Evolutionary conservation across 257 asterid species (phyloP), one percentile per base, ranked within the genome.

Genomic region (Primulina huaijiensis): DNA sequence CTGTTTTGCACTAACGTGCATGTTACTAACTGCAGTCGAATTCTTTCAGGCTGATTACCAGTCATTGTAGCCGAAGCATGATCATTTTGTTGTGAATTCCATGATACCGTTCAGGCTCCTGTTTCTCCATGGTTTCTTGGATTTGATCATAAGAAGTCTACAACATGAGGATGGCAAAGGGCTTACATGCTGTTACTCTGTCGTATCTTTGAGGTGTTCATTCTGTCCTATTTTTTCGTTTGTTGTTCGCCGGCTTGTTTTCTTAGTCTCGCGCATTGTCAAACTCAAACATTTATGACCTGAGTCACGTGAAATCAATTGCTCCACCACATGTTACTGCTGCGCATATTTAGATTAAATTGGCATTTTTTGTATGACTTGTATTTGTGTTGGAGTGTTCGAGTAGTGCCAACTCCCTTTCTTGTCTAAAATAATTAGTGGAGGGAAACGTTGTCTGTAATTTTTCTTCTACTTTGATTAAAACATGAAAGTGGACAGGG

Each of bases 21-120:
- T 64, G 59, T 40, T 56, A 40, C 73, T 87, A 58, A 78, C 38
- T 3, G 23, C 19, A 29, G 65, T 60, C 58, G 59, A 34, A 59
- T 57, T 53, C 72, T 79, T 80, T 77, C 88, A 77, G 88, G 93
- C 78, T 79, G 74, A 82, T 68, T 53, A 61, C 72, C 60, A 8
- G 71, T 62, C 65, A 57, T 65, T 50, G 74, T 74, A 66, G 69
- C 65, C 55, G 79, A 72, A 73, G 83, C 64, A 5, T 53, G 71
- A 64, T 33, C 78, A 71, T 70, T 62, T 62, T 73, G 78, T 21
- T 21, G 59, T 5, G 63, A 71, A 65, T 37, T 60, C 55, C 55
- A 72, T 17, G 50, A 35, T 69, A 70, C 72, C 37, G 53, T 60
- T 50, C 10, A 72, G 69, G 60, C 71, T 53, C 23, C 43, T 23